Conservation (phyloP, 208 protist species). For the Leishmania lainsoni region DNA sequence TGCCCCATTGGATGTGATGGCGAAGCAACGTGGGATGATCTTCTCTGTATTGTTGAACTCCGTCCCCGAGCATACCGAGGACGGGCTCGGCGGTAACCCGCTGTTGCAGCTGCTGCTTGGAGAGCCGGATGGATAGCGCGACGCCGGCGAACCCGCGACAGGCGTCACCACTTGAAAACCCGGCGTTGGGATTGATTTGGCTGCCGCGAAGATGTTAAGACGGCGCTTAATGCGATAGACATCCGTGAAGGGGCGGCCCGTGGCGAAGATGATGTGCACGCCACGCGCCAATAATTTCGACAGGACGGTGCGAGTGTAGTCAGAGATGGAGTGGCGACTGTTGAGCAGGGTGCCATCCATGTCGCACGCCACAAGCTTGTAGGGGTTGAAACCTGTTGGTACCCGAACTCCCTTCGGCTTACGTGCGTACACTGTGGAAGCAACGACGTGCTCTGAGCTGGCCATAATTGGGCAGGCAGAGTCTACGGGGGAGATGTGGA, state of each 20-base stretch:
- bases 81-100: background rate
- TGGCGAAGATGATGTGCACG: slow-evolving; percentile 83
- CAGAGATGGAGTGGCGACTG: slow-evolving; percentile 35
- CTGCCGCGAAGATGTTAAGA: slow-evolving; percentile 59
- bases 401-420: slow-evolving; percentile 27
- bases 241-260: slow-evolving; percentile 66
- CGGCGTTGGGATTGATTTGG: slow-evolving; percentile 38
- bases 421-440: slow-evolving; percentile 7
- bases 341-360: slow-evolving; percentile 77
- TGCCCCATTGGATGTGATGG: slow-evolving; percentile 67
- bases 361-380: slow-evolving; percentile 62
- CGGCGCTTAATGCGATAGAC: slow-evolving; percentile 59
- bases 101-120: slow-evolving; percentile 1
- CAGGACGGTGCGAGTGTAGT: slow-evolving; percentile 50
- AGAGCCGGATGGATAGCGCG: background rate
- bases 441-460: background rate
- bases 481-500: background rate
- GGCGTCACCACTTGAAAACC: slow-evolving; percentile 55
- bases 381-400: slow-evolving; percentile 18
- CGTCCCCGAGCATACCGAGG: background rate
- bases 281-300: slow-evolving; percentile 55
- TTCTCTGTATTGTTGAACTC: slow-evolving; percentile 6
- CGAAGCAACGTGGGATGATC: slow-evolving; percentile 63
- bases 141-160: background rate
- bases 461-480: background rate